Base-by-base conservation (phyloP, 306 rosid genomes). In the Crataegus laevigata region DNA sequence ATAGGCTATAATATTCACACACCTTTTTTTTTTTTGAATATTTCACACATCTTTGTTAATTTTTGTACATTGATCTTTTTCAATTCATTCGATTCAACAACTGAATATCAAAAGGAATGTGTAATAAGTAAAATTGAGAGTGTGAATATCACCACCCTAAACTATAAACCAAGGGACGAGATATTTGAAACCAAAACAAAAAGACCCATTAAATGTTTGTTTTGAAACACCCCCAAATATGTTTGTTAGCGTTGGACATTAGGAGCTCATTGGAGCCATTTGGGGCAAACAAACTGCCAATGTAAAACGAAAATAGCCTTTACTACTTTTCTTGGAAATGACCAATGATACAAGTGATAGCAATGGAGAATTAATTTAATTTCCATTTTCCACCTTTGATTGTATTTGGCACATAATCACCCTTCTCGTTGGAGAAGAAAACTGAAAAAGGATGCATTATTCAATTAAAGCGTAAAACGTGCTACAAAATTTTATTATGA, bases 221-320 rank as follows among this genome's bases (percentile, higher is more conserved):
- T 85, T 73, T 65, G 80, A 60, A 83, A 77, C 83, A 75, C 58
- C 57, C 87, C 26, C n/a, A 8, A 79, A 57, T 57, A 55, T 70
- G 73, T 79, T 50, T 26, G 29, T 51, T 45, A 32, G 72, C 38
- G 60, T 71, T 73, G 22, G 74, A 79, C 75, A 75, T 68, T 58
- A 18, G 26, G 71, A 43, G 79, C 83, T 79, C 85, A 79, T 59
- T 72, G 78, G 72, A 76, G 21, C 40, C 79, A 69, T 74, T 81
- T 71, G 8, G 81, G 86, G 78, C 85, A 84, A 81, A 65, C 75
- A 71, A 76, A 74, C 25, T 51, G 62, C 73, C 68, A 62, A 81
- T 67, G 81, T 83, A 76, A 76, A 81, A 88, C 78, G 78, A 80
- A 78, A 83, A 25, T 4, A 65, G 80, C 80, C 85, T 76, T 82